phyloP scores from a whole-genome alignment of 2,329 filamentous ascomycete species.

The Tolypocladium inflatum region DNA sequence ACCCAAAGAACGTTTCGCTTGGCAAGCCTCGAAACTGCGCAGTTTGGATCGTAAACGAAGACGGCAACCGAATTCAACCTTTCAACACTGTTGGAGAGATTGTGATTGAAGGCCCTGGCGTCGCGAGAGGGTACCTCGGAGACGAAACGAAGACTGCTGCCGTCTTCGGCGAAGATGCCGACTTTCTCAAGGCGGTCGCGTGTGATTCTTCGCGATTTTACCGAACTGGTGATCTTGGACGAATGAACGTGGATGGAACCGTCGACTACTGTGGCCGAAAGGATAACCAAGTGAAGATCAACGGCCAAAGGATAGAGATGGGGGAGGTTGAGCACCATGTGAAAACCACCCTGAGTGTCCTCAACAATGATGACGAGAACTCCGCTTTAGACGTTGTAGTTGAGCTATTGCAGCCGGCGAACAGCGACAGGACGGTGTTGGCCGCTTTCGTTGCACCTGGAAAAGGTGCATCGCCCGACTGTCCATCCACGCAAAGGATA shows the following conservation, averaged over 20 bases:
- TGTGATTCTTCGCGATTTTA: background rate
- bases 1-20: background rate
- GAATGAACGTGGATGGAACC: background rate
- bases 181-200: background rate
- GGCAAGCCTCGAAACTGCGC: background rate
- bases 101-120: background rate
- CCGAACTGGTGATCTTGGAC: constrained; percentile 1
- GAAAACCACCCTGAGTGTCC: background rate
- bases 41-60: background rate
- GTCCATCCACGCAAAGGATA: background rate
- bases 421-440: background rate
- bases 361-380: background rate
- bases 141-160: background rate
- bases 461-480: background rate
- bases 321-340: constrained; percentile 2
- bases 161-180: background rate
- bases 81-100: constrained; percentile 1
- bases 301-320: constrained; percentile 1
- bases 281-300: constrained; percentile 2
- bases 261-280: background rate
- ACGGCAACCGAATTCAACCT: background rate
- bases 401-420: background rate
- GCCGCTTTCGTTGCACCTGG: background rate
- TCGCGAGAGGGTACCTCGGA: background rate
- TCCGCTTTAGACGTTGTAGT: background rate